These are phyloP conservation scores for Fragaria ananassa DNA, from an alignment of 306 rosid genomes.

Conservation along the genomic window DNA sequence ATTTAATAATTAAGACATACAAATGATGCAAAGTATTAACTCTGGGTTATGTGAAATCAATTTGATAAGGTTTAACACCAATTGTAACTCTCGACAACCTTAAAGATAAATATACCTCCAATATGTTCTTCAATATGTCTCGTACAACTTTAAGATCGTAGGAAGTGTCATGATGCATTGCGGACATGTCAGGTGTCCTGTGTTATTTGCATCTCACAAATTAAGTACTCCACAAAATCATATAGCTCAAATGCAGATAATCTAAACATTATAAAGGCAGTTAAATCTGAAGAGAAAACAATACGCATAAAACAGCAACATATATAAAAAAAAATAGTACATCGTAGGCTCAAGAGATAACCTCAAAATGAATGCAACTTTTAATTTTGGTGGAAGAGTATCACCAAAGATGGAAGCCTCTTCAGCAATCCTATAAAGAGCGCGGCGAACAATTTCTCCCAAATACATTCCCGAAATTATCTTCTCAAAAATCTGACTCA, in stretches of 20 bases:
- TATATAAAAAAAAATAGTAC: slow-evolving; percentile 8
- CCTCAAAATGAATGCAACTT: slow-evolving; percentile 72
- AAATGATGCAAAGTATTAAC: neutral
- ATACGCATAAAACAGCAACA: neutral
- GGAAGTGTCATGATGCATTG: slow-evolving; percentile 82
- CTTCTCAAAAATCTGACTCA: slow-evolving; percentile 77
- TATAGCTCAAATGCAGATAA: neutral
- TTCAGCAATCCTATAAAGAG: slow-evolving; percentile 72
- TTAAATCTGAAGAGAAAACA: neutral
- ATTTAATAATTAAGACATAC: neutral
- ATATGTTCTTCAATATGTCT: slow-evolving; percentile 58
- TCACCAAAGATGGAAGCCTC: slow-evolving; percentile 82
- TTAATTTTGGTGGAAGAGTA: slow-evolving; percentile 71
- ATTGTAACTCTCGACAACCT: neutral
- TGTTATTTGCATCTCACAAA: slow-evolving; percentile 20
- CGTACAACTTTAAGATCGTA: slow-evolving; percentile 77
- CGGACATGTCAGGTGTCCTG: slow-evolving; percentile 93
- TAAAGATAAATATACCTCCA: slow-evolving; percentile 53
- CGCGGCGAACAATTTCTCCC: slow-evolving; percentile 89
- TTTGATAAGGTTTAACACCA: neutral
- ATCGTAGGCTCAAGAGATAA: slow-evolving; percentile 17
- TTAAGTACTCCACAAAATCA: neutral
- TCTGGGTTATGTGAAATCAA: neutral
- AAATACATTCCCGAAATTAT: slow-evolving; percentile 96
- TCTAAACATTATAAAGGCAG: neutral